Evolutionary conservation across 805 yeast species (phyloP).

Genomic region (Deakozyma indianensis): DNA sequence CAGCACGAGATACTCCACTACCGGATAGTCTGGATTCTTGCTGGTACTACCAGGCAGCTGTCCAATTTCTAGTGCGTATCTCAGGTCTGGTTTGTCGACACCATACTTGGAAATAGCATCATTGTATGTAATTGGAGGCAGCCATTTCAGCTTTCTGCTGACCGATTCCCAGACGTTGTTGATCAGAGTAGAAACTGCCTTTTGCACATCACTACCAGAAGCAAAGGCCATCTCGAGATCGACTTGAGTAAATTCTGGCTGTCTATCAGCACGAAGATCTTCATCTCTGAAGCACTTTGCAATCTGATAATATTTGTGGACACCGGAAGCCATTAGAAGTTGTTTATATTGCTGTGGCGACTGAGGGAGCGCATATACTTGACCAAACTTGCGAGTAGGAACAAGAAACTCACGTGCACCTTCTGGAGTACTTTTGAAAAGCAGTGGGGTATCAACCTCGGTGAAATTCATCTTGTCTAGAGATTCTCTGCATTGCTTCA

Average conservation of each 20-base stretch:
- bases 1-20: slow-evolving; percentile 61
- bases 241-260: slow-evolving; percentile 96
- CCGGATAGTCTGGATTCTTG: slow-evolving; percentile 37
- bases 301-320: slow-evolving; percentile 71
- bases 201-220: slow-evolving; percentile 48
- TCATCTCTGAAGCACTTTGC: slow-evolving; percentile 96
- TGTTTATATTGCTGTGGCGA: slow-evolving; percentile 98
- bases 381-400: slow-evolving; percentile 55
- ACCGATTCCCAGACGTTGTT: slow-evolving; percentile 36
- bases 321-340: slow-evolving; percentile 85
- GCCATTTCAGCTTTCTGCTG: neutral
- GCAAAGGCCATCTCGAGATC: slow-evolving; percentile 90
- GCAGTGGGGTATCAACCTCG: slow-evolving; percentile 84
- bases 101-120: slow-evolving; percentile 69
- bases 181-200: slow-evolving; percentile 46
- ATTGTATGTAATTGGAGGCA: slow-evolving; percentile 33
- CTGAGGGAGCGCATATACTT: slow-evolving; percentile 86
- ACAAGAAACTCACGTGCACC: slow-evolving; percentile 95
- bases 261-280: slow-evolving; percentile 86
- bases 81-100: slow-evolving; percentile 86
- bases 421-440: slow-evolving; percentile 94
- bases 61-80: slow-evolving; percentile 35
- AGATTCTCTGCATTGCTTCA: slow-evolving; percentile 22
- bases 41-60: slow-evolving; percentile 30
- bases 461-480: slow-evolving; percentile 36